Conservation (phyloP, 106 monocot species). For the Acanthochlamys bracteata region DNA sequence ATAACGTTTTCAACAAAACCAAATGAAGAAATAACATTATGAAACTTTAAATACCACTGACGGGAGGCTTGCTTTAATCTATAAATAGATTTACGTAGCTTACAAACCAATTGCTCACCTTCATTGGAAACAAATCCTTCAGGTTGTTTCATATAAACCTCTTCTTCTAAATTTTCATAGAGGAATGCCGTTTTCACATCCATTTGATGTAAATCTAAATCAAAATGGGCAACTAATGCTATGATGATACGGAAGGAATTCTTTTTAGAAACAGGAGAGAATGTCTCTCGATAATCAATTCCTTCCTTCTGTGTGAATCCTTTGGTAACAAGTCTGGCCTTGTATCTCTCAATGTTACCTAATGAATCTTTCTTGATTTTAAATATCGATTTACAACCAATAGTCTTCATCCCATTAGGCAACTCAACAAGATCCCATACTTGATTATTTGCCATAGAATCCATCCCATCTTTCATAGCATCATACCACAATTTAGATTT, state of each 20-base stretch:
- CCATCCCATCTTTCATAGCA: background rate
- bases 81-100: background rate
- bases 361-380: background rate
- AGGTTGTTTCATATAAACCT: background rate
- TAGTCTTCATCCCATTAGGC: background rate
- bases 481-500: background rate
- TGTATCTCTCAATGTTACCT: conserved; percentile 4
- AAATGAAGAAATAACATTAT: background rate
- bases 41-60: conserved; percentile 4
- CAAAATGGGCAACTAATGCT: conserved; percentile 8
- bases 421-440: background rate
- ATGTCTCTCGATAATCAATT: background rate
- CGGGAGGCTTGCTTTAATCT: conserved; percentile 1
- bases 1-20: conserved; percentile 5
- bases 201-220: conserved; percentile 6
- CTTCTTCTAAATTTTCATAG: conserved; percentile 2
- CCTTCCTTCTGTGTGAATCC: background rate
- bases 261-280: conserved; percentile 2
- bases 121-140: background rate
- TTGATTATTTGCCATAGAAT: background rate
- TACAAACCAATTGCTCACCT: background rate
- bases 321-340: conserved; percentile 5
- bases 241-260: background rate
- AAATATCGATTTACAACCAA: conserved; percentile 3
- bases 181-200: conserved; percentile 6